Evolutionary conservation across 306 rosid species (phyloP).

Genomic region (Sophora flavescens): DNA sequence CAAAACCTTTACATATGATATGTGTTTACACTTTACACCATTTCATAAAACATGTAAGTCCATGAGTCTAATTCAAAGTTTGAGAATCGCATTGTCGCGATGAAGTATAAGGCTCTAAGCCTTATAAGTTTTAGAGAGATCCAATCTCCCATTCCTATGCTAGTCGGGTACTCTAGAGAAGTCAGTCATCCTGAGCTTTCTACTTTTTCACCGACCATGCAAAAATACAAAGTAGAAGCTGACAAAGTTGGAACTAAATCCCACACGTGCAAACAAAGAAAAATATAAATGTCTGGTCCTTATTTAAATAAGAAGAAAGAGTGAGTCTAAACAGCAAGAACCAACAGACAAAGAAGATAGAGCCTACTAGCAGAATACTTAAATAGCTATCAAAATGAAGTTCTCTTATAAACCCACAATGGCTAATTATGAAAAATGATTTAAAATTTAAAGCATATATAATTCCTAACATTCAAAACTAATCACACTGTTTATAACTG

Average conservation of each 20-base stretch:
- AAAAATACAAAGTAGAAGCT: conserved; percentile 39
- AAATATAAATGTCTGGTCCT: conserved; percentile 1
- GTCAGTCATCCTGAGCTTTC: conserved; percentile 22
- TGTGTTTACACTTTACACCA: conserved; percentile 6
- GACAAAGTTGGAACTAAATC: conserved; percentile 38
- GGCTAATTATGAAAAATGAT: conserved; percentile 31
- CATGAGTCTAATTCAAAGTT: conserved; percentile 6
- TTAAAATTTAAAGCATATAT: conserved; percentile 36
- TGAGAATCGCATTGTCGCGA: neutral
- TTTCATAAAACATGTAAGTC: neutral
- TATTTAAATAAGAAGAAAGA: conserved; percentile 22
- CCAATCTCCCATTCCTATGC: neutral
- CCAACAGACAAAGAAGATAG: conserved; percentile 19
- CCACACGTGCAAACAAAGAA: conserved; percentile 31
- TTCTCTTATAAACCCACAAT: conserved; percentile 10
- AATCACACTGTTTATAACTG: conserved; percentile 2
- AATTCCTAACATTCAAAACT: conserved; percentile 14
- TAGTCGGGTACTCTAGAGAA: neutral
- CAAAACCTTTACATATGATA: conserved; percentile 1
- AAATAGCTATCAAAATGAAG: conserved; percentile 18
- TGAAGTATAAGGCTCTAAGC: neutral
- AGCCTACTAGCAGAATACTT: neutral
- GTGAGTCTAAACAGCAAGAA: conserved; percentile 24
- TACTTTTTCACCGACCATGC: conserved; percentile 48
- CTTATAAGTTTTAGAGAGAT: conserved; percentile 8